These are phyloP conservation scores for Abrus pulchellus DNA, from an alignment of 306 rosid species.

Conservation along the genomic window DNA sequence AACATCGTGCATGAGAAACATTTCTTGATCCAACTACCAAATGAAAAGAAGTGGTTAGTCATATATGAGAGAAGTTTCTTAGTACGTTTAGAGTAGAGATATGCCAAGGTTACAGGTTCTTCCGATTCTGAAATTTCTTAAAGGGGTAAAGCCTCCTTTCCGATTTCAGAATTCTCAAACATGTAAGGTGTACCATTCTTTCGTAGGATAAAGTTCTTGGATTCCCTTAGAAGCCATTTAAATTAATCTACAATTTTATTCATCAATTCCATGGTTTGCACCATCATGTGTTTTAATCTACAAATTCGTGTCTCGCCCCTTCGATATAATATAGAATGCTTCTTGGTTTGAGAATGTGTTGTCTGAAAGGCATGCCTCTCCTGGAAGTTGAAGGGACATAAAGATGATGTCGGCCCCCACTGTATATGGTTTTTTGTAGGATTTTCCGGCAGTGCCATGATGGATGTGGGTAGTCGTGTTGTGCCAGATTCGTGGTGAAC, in stretches of 20 bases:
- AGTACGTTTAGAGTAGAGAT: slow-evolving; percentile 50
- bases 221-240: slow-evolving; percentile 44
- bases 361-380: background rate
- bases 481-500: background rate
- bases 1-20: slow-evolving; percentile 22
- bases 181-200: slow-evolving; percentile 61
- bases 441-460: background rate
- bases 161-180: slow-evolving; percentile 52
- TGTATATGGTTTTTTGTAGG: background rate
- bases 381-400: background rate
- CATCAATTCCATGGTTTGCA: background rate
- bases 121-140: slow-evolving; percentile 36
- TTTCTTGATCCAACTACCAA: slow-evolving; percentile 45
- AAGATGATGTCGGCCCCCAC: background rate
- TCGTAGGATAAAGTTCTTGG: slow-evolving; percentile 59
- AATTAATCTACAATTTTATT: slow-evolving; percentile 41
- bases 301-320: background rate
- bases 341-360: slow-evolving; percentile 15
- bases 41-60: slow-evolving; percentile 9
- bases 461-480: background rate
- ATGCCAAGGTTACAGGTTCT: slow-evolving; percentile 40
- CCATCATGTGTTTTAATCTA: slow-evolving; percentile 2
- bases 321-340: background rate
- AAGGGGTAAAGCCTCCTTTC: slow-evolving; percentile 44
- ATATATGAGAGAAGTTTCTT: slow-evolving; percentile 35